Evolutionary conservation across 1,284 basidiomycete genomes (phyloP).

Genomic region (Coniferiporia weirii): DNA sequence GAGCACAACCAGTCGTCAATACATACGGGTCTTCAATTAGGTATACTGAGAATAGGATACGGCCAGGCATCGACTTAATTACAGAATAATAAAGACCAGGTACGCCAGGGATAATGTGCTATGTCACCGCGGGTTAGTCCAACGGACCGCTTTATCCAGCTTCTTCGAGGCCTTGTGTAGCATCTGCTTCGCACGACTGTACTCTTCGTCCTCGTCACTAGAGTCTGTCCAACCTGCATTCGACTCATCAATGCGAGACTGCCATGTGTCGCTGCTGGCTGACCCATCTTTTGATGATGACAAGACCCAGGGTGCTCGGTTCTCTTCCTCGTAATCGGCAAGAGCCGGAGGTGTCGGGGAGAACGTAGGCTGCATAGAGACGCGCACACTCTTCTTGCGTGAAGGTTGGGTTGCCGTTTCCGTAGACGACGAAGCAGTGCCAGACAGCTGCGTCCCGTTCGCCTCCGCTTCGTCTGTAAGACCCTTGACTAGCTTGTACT

Average conservation of each 20-base stretch:
- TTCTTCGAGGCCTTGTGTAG: slow-evolving; percentile 41
- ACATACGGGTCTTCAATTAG: not conserved
- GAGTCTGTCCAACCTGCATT: slow-evolving; percentile 55
- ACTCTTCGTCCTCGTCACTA: slow-evolving; percentile 67
- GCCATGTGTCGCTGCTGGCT: slow-evolving; percentile 22
- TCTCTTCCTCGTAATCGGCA: slow-evolving; percentile 43
- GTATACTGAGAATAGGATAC: not conserved
- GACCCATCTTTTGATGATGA: not conserved
- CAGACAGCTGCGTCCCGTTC: slow-evolving; percentile 16
- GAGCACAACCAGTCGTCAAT: not conserved
- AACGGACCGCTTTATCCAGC: slow-evolving; percentile 25
- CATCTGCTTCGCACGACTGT: slow-evolving; percentile 49
- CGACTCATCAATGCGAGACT: slow-evolving; percentile 24
- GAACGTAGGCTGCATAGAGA: slow-evolving; percentile 67
- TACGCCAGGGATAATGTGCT: not conserved
- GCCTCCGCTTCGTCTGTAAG: not conserved
- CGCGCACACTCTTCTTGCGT: slow-evolving; percentile 67
- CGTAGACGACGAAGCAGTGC: slow-evolving; percentile 19
- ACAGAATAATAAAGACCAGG: not conserved
- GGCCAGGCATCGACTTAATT: not conserved
- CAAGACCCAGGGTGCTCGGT: slow-evolving; percentile 15
- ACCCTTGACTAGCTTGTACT: not conserved
- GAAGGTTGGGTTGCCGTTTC: slow-evolving; percentile 27
- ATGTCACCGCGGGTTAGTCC: not conserved
- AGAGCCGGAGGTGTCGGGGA: slow-evolving; percentile 62